Conservation (phyloP, 2,329 filamentous ascomycete species). For the Blastomyces gilchristii region DNA sequence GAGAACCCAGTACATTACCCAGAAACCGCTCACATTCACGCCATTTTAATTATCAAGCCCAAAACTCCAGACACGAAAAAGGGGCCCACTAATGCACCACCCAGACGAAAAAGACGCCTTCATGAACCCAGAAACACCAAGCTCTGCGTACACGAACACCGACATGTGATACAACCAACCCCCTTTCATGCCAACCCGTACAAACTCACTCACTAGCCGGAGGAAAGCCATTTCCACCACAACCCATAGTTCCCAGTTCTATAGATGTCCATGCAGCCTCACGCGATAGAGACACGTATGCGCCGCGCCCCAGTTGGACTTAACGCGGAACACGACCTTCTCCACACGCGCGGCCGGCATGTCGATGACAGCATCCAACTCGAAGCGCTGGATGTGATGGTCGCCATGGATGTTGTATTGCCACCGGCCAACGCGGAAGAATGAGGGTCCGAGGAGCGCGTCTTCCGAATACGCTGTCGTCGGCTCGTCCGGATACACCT, state of each 20-base stretch:
- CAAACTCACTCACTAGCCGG: too few relatives aligned
- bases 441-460: slow-evolving; percentile 26
- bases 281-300: slow-evolving; percentile 40
- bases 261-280: slow-evolving; percentile 29
- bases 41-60: not conserved
- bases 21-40: not conserved
- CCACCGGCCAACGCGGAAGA: slow-evolving; percentile 33
- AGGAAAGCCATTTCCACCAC: too few relatives aligned
- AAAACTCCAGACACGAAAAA: not conserved
- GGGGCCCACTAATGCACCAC: not conserved
- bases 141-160: not conserved
- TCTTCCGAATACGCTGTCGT: slow-evolving; percentile 29
- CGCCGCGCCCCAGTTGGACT: slow-evolving; percentile 35
- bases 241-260: not conserved
- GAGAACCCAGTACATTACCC: not conserved
- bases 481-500: slow-evolving; percentile 23
- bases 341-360: slow-evolving; percentile 27
- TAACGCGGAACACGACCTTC: slow-evolving; percentile 34
- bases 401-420: slow-evolving; percentile 29
- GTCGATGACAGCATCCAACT: slow-evolving; percentile 30
- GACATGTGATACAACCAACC: too few relatives aligned
- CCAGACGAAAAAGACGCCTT: not conserved
- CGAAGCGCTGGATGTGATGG: slow-evolving; percentile 32
- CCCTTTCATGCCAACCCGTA: not conserved
- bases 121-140: not conserved